Evolutionary conservation across 331 rosid genomes (phyloP), one percentile per base, ranked within the genome.

Genomic region (Quercus tomentella): DNA sequence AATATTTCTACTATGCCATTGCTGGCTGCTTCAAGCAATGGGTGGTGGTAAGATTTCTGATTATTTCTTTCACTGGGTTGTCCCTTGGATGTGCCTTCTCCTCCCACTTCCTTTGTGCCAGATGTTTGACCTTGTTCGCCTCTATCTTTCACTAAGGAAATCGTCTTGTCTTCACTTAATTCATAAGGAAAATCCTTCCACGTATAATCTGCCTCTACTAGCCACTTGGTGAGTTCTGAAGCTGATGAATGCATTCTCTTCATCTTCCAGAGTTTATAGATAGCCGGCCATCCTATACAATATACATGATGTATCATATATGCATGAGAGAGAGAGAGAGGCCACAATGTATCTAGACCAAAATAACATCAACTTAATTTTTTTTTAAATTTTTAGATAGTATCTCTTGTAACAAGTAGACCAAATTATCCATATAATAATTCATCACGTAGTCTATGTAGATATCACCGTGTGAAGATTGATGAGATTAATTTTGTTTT

Each of bases 201-300:
- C 4, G 83, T 51, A 30, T 20, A 4, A 73, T 83, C 86, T 26
- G 9, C 41, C 20, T 25, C 3, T 54, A 68, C 77, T 25, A 83
- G 73, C 52, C n/a, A 7, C 57, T 52, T 4, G 0, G 83, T 73
- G 21, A 83, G 12, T 51, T 16, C 8, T 21, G n/a, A 3, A 41
- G 83, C 83, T 75, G 77, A 21, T 15, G 31, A 52, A 15, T 79
- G 74, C 23, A 28, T 61, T 41, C 45, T 79, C 78, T 79, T 83
- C 23, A 1, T 14, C 20, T 61, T 6, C 81, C 86, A 37, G 15
- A 75, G 28, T 2, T 26, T 70, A n/a, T 73, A 55, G 65, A 83
- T 51, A 11, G 33, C 26, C 30, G 4, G 5, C 23, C 45, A 83
- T 30, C 69, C 86, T 83, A 79, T n/a, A 37, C 23, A 22, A 10